These are phyloP conservation scores for Trichoderma harzianum DNA, from an alignment of 2,329 filamentous ascomycete species.

Conservation along the genomic window DNA sequence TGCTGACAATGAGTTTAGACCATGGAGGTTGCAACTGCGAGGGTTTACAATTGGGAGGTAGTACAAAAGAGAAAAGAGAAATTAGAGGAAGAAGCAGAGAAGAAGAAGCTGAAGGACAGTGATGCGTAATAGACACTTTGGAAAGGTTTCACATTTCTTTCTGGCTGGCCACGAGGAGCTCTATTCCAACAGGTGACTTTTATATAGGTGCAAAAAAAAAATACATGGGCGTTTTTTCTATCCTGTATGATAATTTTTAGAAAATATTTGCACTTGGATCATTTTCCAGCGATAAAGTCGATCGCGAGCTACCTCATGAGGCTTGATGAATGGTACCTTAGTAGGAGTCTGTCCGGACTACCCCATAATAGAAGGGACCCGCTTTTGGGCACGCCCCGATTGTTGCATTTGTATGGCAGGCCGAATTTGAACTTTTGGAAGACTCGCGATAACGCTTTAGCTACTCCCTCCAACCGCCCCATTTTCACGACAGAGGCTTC, in stretches of 20 bases:
- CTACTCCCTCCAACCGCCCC: neutral
- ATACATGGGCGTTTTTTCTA: neutral
- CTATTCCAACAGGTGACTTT: neutral
- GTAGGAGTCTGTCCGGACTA: neutral
- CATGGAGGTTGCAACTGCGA: conserved; percentile 90
- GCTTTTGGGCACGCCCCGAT: conserved; percentile 22
- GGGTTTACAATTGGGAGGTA: conserved; percentile 99
- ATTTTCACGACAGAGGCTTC: conserved; percentile 1
- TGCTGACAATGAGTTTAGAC: conserved; percentile 54
- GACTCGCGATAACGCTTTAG: neutral
- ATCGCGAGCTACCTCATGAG: neutral
- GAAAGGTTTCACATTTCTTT: neutral
- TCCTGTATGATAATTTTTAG: neutral
- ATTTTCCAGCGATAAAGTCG: neutral
- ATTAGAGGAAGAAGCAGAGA: conserved; percentile 53
- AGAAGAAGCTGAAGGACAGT: conserved; percentile 39
- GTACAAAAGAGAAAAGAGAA: conserved; percentile 93
- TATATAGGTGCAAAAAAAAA: conserved; percentile 6
- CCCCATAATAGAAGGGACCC: neutral
- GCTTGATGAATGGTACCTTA: neutral
- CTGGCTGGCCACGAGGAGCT: conserved; percentile 2
- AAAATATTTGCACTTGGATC: neutral
- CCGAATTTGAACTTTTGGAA: conserved; percentile 17
- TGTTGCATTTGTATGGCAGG: conserved; percentile 28
- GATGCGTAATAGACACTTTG: conserved; percentile 22